Evolutionary conservation across 305 asterid species (phyloP), one percentile per base, ranked within the genome.

Genomic region (Euphrasia arctica): DNA sequence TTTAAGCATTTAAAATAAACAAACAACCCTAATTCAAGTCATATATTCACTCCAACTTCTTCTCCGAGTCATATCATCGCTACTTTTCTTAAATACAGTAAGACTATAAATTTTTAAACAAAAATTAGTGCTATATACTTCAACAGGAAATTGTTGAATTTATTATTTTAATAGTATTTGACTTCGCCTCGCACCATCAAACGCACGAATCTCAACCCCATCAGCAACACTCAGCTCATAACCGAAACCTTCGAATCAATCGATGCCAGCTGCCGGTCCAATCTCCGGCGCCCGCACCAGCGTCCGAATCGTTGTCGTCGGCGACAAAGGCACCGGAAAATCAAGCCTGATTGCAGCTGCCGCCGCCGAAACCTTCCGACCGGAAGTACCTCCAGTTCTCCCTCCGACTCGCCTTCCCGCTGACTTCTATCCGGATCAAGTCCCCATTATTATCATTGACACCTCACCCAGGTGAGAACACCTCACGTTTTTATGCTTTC

Each of bases 361-460:
- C n/a, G 92, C 95, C 8, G 85, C 89, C 63, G 99, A 90, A 64
- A 69, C 86, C 27, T 94, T 94, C 74, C 86, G 95, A 14, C 82
- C 70, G 18, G 88, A 83, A 22, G 91, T 90, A 11, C 90, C 89
- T 13, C 90, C 88, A 9, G 95, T 90, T 14, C 96, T 90, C 60
- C 95, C 93, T 42, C 95, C 91, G 63, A 86, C 97, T 69, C 95
- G 97, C 61, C 95, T 93, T 71, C 92, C 97, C 54, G 87, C 97
- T 67, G 99, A 93, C 72, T 89, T 80, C 77, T 93, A 81, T 63
- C 95, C 97, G 5, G 97, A 88, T 70, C 74, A 84, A 59, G 86
- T 90, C 65, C 96, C 97, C 15, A 75, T 90, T 67, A 70, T 87
- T 61, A 79, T 93, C 82, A 85, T 90, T 45, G 99, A 93, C 67